Conservation (phyloP, 805 yeast genomes). For the Schwanniomyces vanrijiae region DNA sequence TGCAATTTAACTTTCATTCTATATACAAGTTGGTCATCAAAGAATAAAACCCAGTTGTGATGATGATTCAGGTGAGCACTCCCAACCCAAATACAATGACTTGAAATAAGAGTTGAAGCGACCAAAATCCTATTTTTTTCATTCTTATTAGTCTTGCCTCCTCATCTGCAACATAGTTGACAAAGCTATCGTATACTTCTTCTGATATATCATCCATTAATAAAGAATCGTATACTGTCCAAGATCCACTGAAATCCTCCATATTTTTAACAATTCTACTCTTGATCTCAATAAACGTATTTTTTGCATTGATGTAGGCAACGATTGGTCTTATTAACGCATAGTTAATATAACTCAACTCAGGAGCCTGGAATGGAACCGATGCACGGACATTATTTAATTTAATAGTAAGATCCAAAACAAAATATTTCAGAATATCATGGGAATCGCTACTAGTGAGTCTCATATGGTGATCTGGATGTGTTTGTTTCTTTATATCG, state of each 20-base stretch:
- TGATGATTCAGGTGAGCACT: conserved; percentile 29
- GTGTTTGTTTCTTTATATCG: conserved; percentile 15
- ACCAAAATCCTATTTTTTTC: conserved; percentile 90
- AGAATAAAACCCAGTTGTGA: neutral
- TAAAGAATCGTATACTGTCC: conserved; percentile 92
- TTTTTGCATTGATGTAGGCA: conserved; percentile 87
- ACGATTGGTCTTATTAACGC: conserved; percentile 94
- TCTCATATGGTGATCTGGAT: conserved; percentile 28
- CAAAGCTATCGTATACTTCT: conserved; percentile 90
- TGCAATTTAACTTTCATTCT: neutral
- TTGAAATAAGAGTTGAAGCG: conserved; percentile 81
- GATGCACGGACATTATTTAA: conserved; percentile 85
- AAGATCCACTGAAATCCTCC: conserved; percentile 88
- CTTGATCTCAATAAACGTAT: conserved; percentile 84
- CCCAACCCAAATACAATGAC: conserved; percentile 81
- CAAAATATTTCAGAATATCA: conserved; percentile 56
- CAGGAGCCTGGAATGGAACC: conserved; percentile 85
- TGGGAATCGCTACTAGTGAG: conserved; percentile 23
- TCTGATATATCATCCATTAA: conserved; percentile 89
- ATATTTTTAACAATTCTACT: conserved; percentile 79
- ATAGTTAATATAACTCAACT: conserved; percentile 85
- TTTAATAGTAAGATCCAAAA: conserved; percentile 75
- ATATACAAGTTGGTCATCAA: neutral
- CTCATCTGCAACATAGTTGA: conserved; percentile 84
- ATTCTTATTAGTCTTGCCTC: conserved; percentile 69